phyloP scores from a whole-genome alignment of 176 grass and related monocot species.

The Oryza brachyantha region DNA sequence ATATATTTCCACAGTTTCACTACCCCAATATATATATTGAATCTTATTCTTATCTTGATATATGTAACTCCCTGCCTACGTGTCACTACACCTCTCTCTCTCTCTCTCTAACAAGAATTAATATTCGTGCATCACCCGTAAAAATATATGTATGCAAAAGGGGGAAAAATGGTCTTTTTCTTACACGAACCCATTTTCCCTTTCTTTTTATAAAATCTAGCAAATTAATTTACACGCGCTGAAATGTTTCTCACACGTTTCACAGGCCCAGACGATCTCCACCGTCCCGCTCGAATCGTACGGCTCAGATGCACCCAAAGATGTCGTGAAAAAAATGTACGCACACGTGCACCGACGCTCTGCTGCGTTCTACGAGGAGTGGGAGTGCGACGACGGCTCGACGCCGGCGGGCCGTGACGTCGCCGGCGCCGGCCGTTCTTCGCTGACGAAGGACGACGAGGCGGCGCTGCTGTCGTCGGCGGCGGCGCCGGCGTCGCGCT shows the following conservation, averaged over 20 bases:
- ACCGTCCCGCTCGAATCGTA: neutral
- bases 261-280: slow-evolving; percentile 1
- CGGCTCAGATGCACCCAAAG: neutral
- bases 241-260: neutral
- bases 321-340: neutral
- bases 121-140: neutral
- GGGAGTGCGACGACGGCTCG: neutral
- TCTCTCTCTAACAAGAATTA: neutral
- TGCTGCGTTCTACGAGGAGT: slow-evolving; percentile 16
- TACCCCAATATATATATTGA: neutral
- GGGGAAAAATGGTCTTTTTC: slow-evolving; percentile 1
- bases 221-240: slow-evolving; percentile 26
- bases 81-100: neutral
- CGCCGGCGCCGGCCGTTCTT: too few species aligned
- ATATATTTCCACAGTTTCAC: neutral
- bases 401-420: too few species aligned
- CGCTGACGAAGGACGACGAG: slow-evolving; percentile 38
- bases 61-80: neutral
- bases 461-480: slow-evolving; percentile 41
- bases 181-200: neutral
- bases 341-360: neutral
- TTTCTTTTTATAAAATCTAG: slow-evolving; percentile 23
- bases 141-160: neutral
- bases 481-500: slow-evolving; percentile 24
- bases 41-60: neutral